These are phyloP conservation scores for Neurospora pannonica DNA, from an alignment of 495 filamentous ascomycete genomes.

Conservation along the genomic window DNA sequence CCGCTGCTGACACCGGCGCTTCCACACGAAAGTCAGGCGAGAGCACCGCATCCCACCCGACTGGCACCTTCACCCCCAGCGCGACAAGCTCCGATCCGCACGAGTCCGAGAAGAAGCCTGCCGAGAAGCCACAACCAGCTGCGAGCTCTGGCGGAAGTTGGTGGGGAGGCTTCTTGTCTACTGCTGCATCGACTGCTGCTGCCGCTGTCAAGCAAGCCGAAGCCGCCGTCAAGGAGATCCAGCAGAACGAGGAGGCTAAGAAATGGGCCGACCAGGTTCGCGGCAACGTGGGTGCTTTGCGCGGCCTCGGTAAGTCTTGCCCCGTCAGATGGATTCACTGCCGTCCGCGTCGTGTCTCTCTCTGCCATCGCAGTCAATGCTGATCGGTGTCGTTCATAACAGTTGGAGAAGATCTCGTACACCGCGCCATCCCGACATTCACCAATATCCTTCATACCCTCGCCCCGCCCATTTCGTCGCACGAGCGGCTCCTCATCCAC, in stretches of 20 bases:
- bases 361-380: slow-evolving; percentile 4
- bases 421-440: slow-evolving; percentile 87
- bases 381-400: slow-evolving; percentile 4
- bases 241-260: slow-evolving; percentile 92
- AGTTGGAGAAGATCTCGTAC: slow-evolving; percentile 78
- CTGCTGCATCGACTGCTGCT: slow-evolving; percentile 32
- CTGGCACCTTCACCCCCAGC: slow-evolving; percentile 45
- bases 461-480: slow-evolving; percentile 92
- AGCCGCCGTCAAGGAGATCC: slow-evolving; percentile 85
- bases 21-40: slow-evolving; percentile 62
- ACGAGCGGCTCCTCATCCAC: slow-evolving; percentile 96
- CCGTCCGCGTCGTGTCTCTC: neutral
- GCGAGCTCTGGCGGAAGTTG: slow-evolving; percentile 44
- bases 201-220: slow-evolving; percentile 94
- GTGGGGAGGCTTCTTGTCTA: slow-evolving; percentile 81
- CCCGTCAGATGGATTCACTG: neutral
- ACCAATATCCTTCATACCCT: slow-evolving; percentile 89
- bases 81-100: slow-evolving; percentile 41
- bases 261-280: slow-evolving; percentile 92
- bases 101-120: slow-evolving; percentile 42
- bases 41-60: slow-evolving; percentile 53
- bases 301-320: slow-evolving; percentile 59
- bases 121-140: slow-evolving; percentile 25
- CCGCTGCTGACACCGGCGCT: slow-evolving; percentile 34
- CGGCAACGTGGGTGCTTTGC: slow-evolving; percentile 77